Percentiles rank a stretch among this genome's conserved stretches.
Conservation (phyloP, 2,329 filamentous ascomycete species). For the Colletotrichum theobromicola region DNA sequence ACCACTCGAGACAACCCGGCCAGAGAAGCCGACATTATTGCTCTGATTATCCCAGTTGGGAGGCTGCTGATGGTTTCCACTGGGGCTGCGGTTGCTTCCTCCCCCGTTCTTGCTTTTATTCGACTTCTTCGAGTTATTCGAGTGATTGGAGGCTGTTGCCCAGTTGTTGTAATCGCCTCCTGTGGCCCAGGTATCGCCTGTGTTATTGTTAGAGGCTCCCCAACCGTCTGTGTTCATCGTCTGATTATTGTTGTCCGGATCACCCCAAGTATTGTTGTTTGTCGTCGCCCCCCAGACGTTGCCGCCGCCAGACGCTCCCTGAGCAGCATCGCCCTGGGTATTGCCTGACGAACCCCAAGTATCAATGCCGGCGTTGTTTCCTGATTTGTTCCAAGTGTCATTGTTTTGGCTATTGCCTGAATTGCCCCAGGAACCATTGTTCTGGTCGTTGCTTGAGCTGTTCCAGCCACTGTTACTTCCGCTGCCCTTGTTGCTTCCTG, state of each 20-base stretch:
- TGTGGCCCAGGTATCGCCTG: not conserved
- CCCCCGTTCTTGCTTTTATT: not conserved
- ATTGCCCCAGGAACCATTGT: not conserved
- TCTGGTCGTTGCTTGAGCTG: not conserved
- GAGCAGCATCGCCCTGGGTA: not conserved
- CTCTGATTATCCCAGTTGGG: conserved; percentile 4
- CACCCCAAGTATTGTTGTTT: not conserved
- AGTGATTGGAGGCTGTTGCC: conserved; percentile 5
- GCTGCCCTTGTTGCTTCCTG: not conserved
- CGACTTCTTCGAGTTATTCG: conserved; percentile 13
- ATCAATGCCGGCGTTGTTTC: not conserved
- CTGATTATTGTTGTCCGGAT: not conserved
- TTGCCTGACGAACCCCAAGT: not conserved
- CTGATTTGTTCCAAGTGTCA: not conserved
- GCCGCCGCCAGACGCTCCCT: not conserved
- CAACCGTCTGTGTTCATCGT: not conserved
- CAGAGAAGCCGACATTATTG: conserved; percentile 15
- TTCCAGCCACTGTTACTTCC: conserved; percentile 19
- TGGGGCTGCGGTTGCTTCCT: not conserved
- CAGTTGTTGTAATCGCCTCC: conserved; percentile 5
- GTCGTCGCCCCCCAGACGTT: not conserved
- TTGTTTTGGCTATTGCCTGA: not conserved
- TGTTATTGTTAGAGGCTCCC: not conserved
- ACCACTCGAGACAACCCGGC: not conserved
- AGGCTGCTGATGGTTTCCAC: not conserved